These are phyloP conservation scores for Grifola frondosa DNA, from an alignment of 1,284 basidiomycete species.

Conservation along the genomic window DNA sequence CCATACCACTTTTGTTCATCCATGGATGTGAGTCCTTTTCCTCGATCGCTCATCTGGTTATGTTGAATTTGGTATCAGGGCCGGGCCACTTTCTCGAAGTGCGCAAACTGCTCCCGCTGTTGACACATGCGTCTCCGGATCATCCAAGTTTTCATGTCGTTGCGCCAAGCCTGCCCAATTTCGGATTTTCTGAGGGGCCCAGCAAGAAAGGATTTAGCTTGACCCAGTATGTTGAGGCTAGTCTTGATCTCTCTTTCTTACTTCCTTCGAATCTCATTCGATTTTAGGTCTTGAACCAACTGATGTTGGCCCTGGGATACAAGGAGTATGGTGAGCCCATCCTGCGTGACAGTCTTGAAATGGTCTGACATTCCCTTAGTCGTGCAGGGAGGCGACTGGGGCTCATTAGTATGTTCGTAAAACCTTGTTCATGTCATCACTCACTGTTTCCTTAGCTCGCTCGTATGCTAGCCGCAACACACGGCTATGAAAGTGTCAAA, in stretches of 20 bases:
- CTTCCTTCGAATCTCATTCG: too few species aligned
- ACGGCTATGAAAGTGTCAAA: conserved; percentile 1
- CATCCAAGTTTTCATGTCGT: conserved; percentile 58
- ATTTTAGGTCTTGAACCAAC: conserved; percentile 9
- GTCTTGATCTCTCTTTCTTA: too few species aligned
- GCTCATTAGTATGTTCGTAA: conserved; percentile 16
- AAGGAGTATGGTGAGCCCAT: conserved; percentile 27
- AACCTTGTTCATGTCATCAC: too few species aligned
- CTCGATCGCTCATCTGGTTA: too few species aligned
- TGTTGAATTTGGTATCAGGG: conserved; percentile 41
- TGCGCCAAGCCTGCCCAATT: conserved; percentile 49
- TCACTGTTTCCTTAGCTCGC: too few species aligned
- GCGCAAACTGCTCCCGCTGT: conserved; percentile 49
- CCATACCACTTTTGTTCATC: conserved; percentile 44
- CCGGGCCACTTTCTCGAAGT: conserved; percentile 57
- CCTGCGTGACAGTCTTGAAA: background rate
- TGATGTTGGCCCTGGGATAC: conserved; percentile 26
- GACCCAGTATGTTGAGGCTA: conserved; percentile 24
- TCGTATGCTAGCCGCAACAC: background rate
- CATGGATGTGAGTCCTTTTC: conserved; percentile 48
- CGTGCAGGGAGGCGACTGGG: conserved; percentile 47
- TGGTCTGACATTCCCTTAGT: conserved; percentile 24
- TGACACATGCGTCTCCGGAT: conserved; percentile 37
- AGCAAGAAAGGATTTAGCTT: conserved; percentile 34
- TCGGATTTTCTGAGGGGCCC: conserved; percentile 47